These are phyloP conservation scores for Vigna angularis DNA, from an alignment of 306 rosid genomes.

Conservation along the genomic window DNA sequence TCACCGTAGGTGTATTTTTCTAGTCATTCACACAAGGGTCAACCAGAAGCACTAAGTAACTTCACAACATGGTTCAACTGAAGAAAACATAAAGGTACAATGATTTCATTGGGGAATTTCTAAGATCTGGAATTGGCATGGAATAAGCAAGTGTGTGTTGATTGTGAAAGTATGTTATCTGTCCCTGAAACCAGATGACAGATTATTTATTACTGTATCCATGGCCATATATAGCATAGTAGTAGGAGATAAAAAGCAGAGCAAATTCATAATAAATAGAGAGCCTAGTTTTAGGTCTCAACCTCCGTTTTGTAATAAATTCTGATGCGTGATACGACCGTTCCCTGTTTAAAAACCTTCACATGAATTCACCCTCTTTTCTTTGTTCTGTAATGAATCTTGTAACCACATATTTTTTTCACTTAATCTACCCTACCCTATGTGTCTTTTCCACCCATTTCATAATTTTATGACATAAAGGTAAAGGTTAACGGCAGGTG, in stretches of 20 bases:
- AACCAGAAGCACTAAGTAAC: conserved; percentile 31
- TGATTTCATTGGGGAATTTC: background rate
- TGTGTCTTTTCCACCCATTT: conserved; percentile 3
- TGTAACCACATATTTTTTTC: conserved; percentile 34
- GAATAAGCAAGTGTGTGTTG: background rate
- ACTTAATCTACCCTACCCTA: background rate
- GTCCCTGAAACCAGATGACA: conserved; percentile 16
- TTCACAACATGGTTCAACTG: conserved; percentile 1
- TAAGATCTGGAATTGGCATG: conserved; percentile 3
- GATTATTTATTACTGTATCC: conserved; percentile 32
- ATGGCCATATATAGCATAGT: background rate
- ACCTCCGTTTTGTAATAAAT: conserved; percentile 44
- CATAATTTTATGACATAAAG: conserved; percentile 1
- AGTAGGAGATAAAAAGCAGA: background rate
- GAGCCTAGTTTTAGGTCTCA: conserved; percentile 42
- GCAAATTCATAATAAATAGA: conserved; percentile 44
- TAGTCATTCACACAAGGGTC: conserved; percentile 32
- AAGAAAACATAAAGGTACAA: background rate
- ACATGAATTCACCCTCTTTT: conserved; percentile 51
- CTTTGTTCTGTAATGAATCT: conserved; percentile 1
- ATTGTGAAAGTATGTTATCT: conserved; percentile 3
- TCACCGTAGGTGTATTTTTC: background rate
- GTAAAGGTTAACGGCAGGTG: conserved; percentile 22
- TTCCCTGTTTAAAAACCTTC: conserved; percentile 52
- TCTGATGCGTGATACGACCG: conserved; percentile 57